phyloP scores from a whole-genome alignment of 176 grass and related monocot genomes.

The Themeda triandra region DNA sequence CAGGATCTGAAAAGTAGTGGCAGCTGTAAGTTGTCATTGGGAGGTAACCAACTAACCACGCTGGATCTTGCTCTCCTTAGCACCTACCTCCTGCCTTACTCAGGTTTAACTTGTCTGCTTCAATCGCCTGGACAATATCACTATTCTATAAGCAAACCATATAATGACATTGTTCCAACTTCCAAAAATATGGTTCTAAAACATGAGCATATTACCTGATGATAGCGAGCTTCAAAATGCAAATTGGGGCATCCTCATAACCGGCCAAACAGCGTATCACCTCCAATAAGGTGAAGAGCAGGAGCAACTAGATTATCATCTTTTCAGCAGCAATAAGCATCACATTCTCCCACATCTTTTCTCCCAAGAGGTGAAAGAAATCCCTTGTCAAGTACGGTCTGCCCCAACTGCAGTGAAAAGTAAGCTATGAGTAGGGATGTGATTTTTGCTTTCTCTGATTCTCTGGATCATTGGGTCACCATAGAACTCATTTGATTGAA shows the following conservation, averaged over 20 bases:
- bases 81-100: conserved; percentile 92
- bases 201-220: conserved; percentile 67
- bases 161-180: conserved; percentile 20
- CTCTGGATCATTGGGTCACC: background rate
- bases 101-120: conserved; percentile 86
- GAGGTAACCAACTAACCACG: conserved; percentile 96
- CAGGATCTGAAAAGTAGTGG: conserved; percentile 83
- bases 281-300: conserved; percentile 95
- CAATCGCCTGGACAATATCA: conserved; percentile 70
- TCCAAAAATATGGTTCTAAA: background rate
- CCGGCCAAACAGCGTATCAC: conserved; percentile 82
- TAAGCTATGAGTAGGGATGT: too few species aligned
- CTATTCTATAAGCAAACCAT: background rate
- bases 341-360: conserved; percentile 77
- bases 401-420: conserved; percentile 67
- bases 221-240: conserved; percentile 98
- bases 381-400: conserved; percentile 82
- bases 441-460: too few species aligned
- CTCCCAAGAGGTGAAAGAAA: conserved; percentile 87
- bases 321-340: conserved; percentile 86
- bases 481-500: background rate
- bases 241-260: conserved; percentile 97
- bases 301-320: conserved; percentile 65
- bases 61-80: conserved; percentile 97
- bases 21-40: conserved; percentile 87